Conservation (phyloP, 2,329 filamentous ascomycete species). For the Claviceps spartinae region DNA sequence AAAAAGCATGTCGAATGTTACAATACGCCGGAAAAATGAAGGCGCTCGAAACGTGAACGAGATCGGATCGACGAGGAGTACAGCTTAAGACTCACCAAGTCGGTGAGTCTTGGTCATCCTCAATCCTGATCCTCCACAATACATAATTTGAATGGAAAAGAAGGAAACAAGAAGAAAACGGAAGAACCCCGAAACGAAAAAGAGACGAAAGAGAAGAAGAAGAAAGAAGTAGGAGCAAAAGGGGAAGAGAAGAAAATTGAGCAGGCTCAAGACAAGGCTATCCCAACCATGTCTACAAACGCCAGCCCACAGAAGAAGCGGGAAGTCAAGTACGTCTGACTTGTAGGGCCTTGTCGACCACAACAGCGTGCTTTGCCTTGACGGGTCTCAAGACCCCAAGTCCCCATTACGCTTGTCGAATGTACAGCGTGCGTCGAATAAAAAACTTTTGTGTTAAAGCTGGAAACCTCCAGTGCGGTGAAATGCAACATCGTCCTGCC, state of each 20-base stretch:
- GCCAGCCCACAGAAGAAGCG: conserved; percentile 8
- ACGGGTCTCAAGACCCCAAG: neutral
- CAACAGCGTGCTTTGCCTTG: neutral
- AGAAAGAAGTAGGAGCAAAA: neutral
- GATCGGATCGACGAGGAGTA: neutral
- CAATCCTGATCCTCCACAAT: conserved; percentile 7
- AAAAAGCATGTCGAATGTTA: neutral
- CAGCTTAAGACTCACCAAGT: neutral
- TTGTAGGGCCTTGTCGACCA: conserved; percentile 7
- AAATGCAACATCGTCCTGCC: conserved; percentile 5
- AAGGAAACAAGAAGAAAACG: conserved; percentile 3
- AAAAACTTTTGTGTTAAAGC: neutral
- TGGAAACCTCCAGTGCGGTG: conserved; percentile 5
- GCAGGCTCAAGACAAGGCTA: neutral
- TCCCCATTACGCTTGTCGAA: neutral
- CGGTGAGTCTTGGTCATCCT: conserved; percentile 9
- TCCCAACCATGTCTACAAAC: conserved; percentile 7
- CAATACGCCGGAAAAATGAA: neutral
- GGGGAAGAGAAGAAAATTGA: neutral
- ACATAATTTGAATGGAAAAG: neutral
- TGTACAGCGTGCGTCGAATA: conserved; percentile 3
- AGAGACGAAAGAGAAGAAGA: neutral
- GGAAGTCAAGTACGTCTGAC: conserved; percentile 8
- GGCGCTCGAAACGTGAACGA: neutral
- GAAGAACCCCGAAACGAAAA: conserved; percentile 4